Evolutionary conservation across 805 yeast genomes (phyloP).

Genomic region (Candida ulmi): DNA sequence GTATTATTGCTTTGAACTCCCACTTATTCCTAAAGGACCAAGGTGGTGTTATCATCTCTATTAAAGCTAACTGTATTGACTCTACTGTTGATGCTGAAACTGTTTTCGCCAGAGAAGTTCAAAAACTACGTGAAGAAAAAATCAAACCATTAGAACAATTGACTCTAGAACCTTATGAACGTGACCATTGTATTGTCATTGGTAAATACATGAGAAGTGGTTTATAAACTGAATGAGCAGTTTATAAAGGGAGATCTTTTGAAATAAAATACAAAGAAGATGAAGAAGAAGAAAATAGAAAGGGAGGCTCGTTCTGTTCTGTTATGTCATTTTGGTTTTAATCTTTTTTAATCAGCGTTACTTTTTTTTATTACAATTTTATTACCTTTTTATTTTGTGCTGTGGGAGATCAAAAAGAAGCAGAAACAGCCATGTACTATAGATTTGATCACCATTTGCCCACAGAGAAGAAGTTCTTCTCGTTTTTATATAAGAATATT

Average conservation of each 20-base stretch:
- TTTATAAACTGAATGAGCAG: conserved; percentile 22
- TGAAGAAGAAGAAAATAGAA: background rate
- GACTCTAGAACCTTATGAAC: conserved; percentile 98
- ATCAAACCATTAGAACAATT: conserved; percentile 98
- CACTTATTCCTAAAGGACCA: conserved; percentile 97
- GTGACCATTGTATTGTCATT: conserved; percentile 98
- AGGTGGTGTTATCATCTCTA: conserved; percentile 98
- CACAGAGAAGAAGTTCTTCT: background rate
- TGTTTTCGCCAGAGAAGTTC: conserved; percentile 98
- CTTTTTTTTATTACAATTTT: background rate
- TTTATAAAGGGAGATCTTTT: background rate
- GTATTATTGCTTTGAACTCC: conserved; percentile 97
- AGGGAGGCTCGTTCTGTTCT: background rate
- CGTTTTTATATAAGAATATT: background rate
- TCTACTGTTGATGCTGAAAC: conserved; percentile 99
- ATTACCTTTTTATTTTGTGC: no score
- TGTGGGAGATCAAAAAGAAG: background rate
- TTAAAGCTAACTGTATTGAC: conserved; percentile 99
- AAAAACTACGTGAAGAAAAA: conserved; percentile 97
- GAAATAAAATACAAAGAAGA: background rate
- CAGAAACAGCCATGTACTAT: background rate
- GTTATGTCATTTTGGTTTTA: conserved; percentile 1
- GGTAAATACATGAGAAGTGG: conserved; percentile 96
- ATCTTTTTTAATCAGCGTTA: background rate
- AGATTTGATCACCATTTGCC: background rate